Evolutionary conservation across 106 monocot genomes (phyloP).

Genomic region (Xerophyta viscosa): DNA sequence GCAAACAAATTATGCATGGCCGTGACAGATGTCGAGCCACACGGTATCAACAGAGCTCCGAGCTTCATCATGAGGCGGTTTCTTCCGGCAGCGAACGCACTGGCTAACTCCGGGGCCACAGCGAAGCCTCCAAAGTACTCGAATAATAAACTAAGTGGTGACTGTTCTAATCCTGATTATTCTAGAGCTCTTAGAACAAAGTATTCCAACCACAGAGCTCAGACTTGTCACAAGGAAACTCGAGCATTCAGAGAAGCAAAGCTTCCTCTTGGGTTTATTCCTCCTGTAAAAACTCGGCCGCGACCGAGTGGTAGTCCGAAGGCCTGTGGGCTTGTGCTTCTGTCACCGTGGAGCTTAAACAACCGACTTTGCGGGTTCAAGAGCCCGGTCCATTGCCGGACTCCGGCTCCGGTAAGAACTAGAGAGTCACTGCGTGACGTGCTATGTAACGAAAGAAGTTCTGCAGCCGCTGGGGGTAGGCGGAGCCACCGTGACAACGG

Average conservation of each 20-base stretch:
- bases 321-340: slow-evolving; percentile 38
- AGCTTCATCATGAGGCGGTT: slow-evolving; percentile 76
- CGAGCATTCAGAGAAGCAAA: neutral
- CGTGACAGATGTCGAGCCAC: too few species aligned
- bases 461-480: neutral
- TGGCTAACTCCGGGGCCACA: slow-evolving; percentile 28
- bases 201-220: neutral
- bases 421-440: neutral
- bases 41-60: slow-evolving; percentile 13
- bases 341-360: slow-evolving; percentile 52
- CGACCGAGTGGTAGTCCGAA: slow-evolving; percentile 5
- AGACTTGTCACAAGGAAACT: slow-evolving; percentile 7
- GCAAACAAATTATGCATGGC: slow-evolving; percentile 12
- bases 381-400: slow-evolving; percentile 7
- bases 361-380: slow-evolving; percentile 32
- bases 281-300: slow-evolving; percentile 6
- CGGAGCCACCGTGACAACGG: neutral
- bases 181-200: neutral
- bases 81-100: slow-evolving; percentile 57
- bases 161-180: neutral
- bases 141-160: too few species aligned
- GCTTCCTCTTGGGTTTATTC: neutral
- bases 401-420: neutral
- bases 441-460: neutral
- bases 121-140: slow-evolving; percentile 4